Conservation (phyloP, 371 early-diverging fungal genomes). For the Actinomucor elegans region DNA sequence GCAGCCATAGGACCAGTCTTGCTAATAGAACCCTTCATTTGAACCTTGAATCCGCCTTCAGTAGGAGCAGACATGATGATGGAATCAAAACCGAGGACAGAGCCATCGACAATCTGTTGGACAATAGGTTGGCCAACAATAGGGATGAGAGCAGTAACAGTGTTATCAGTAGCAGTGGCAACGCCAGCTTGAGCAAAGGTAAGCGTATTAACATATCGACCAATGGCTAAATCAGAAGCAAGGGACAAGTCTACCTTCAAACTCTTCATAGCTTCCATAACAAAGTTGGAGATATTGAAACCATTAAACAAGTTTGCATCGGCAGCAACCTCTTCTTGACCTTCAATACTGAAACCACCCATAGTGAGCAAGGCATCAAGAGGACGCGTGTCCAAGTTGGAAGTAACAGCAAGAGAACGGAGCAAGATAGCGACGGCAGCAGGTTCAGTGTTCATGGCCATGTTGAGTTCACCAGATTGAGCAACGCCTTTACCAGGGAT, state of each 20-base stretch:
- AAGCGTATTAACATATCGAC: conserved; percentile 49
- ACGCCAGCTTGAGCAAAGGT: conserved; percentile 52
- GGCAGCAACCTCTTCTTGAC: conserved; percentile 37
- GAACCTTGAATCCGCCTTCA: conserved; percentile 50
- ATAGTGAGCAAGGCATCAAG: conserved; percentile 51
- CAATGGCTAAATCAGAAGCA: conserved; percentile 49
- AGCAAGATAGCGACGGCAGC: conserved; percentile 46
- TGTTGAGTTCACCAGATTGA: conserved; percentile 29
- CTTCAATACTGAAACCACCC: conserved; percentile 46
- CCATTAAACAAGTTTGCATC: conserved; percentile 40
- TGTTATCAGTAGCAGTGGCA: conserved; percentile 42
- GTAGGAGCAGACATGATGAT: conserved; percentile 52
- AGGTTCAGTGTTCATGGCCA: conserved; percentile 49
- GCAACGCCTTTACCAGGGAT: conserved; percentile 36
- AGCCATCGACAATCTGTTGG: conserved; percentile 53
- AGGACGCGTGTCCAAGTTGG: conserved; percentile 44
- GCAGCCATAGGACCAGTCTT: conserved; percentile 67
- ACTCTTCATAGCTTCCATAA: conserved; percentile 52
- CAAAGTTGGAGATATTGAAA: conserved; percentile 52
- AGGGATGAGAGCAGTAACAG: conserved; percentile 51
- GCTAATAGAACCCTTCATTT: conserved; percentile 55
- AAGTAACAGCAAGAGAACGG: conserved; percentile 48
- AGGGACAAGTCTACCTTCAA: conserved; percentile 54
- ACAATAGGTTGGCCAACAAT: conserved; percentile 62
- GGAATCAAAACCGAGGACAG: conserved; percentile 50